Percentiles rank a stretch among this genome's conserved stretches.
Conservation (phyloP, 1,284 basidiomycete species). For the Rhodotorula sp. region DNA sequence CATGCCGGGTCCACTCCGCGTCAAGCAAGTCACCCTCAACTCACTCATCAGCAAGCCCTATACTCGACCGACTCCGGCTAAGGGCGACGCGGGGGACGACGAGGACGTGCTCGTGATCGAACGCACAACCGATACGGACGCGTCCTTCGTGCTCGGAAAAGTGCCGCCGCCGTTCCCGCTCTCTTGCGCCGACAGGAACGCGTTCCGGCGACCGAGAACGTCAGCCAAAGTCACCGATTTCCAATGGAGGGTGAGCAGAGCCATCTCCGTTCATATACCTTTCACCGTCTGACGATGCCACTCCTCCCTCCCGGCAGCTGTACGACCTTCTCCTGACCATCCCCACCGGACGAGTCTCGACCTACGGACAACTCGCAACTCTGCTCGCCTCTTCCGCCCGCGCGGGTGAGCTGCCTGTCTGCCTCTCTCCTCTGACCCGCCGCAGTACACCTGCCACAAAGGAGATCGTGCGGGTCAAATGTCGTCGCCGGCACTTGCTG, state of each 20-base stretch:
- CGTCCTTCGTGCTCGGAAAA: neutral
- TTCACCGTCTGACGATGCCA: neutral
- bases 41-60: neutral
- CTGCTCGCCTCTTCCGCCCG: slow-evolving; percentile 19
- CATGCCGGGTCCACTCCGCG: neutral
- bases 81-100: neutral
- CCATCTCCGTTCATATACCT: neutral
- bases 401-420: slow-evolving; percentile 5
- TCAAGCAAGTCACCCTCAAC: neutral
- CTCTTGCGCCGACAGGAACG: neutral
- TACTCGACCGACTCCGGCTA: neutral
- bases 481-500: neutral
- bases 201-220: neutral
- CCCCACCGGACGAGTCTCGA: slow-evolving; percentile 19
- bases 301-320: neutral
- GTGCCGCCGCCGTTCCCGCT: slow-evolving; percentile 8
- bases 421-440: too few species aligned
- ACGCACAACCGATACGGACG: too few species aligned
- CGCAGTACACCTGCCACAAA: too few species aligned
- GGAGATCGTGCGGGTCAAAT: neutral
- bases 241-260: slow-evolving; percentile 23
- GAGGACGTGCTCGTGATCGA: neutral
- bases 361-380: slow-evolving; percentile 22
- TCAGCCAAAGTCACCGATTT: slow-evolving; percentile 11
- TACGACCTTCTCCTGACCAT: slow-evolving; percentile 22